These are phyloP conservation scores for Heterobasidion parviporum DNA, from an alignment of 1,284 basidiomycete genomes.

Conservation along the genomic window DNA sequence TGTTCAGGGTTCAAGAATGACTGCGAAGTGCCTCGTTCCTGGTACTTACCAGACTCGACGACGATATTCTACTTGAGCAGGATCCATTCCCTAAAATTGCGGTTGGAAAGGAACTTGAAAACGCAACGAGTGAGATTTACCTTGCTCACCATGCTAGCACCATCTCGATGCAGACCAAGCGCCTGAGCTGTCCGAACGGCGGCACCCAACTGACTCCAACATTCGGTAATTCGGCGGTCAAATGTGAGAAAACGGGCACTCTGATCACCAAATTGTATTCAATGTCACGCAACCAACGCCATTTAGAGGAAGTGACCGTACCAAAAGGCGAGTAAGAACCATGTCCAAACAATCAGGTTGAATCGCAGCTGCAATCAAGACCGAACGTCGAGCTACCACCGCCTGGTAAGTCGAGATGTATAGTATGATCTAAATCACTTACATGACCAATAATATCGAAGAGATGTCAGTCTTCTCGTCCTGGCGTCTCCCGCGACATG, in stretches of 20 bases:
- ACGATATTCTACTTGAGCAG: slow-evolving; percentile 80
- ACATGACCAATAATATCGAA: slow-evolving; percentile 94
- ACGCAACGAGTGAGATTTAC: background rate
- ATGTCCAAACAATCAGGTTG: slow-evolving; percentile 87
- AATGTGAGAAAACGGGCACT: slow-evolving; percentile 89
- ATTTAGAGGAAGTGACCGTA: slow-evolving; percentile 27
- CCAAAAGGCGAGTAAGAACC: slow-evolving; percentile 81
- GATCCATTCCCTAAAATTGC: slow-evolving; percentile 56
- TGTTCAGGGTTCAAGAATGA: slow-evolving; percentile 9
- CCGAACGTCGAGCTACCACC: slow-evolving; percentile 66
- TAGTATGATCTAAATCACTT: slow-evolving; percentile 23
- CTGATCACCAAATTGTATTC: slow-evolving; percentile 29
- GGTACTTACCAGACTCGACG: slow-evolving; percentile 73
- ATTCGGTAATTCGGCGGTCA: slow-evolving; percentile 84
- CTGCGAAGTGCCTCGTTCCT: slow-evolving; percentile 2
- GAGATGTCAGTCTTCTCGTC: slow-evolving; percentile 67
- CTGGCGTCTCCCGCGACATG: slow-evolving; percentile 73
- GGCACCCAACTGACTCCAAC: slow-evolving; percentile 92
- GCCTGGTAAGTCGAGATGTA: slow-evolving; percentile 6
- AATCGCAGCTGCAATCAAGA: slow-evolving; percentile 84
- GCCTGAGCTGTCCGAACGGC: slow-evolving; percentile 92
- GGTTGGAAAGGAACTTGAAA: background rate
- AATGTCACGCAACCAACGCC: background rate
- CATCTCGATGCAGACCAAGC: slow-evolving; percentile 88
- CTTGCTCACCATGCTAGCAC: slow-evolving; percentile 66